Base-by-base conservation (phyloP, 805 yeast genomes). In the Hanseniaspora lachancei region DNA sequence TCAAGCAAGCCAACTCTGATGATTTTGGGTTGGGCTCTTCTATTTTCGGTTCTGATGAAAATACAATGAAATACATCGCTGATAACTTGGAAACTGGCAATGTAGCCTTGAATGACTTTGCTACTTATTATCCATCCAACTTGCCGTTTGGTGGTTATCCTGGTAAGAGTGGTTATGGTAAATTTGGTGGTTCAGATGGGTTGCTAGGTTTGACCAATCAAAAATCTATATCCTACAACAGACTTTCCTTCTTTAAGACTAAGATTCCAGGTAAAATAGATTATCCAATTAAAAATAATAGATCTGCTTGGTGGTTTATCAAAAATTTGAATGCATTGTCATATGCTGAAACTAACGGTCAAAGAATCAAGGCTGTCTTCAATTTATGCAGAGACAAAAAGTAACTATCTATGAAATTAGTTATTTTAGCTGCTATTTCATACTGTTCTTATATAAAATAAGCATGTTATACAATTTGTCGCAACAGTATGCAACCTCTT, bases 101-200 rank as follows among this genome's bases (percentile, higher is more conserved):
- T 65, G 95, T 93, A 48, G 96, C 98, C 9, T 86, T 93, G 59
- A 93, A 93, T 68, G 99, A 93, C 72, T 93, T 93, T 74, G 99
- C 97, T 8, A 91, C 97, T 0, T 93, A 81, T 65, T 88, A 89
- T 64, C 87, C 93, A 38, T 89, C 96, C 61, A 98, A 93, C 70
- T 74, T 93, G 62, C 99, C 99, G 35, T 93, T 93, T 70, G 99
- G 99, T 55, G 99, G 99, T 34, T 79, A 79, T 29, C 82, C 82
- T 61, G 93, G 89, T 47, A 50, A 50, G 39, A 85, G 95, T 6
- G 99, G 99, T 0, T 93, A 89, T 65, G 98, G 98, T 57, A 91
- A 91, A 67, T 93, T 93, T 72, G 96, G 96, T 23, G 99, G 99
- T 48, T 95, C 84, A 66, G 99, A 93, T 73, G 99, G 99, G 1